phyloP scores from a whole-genome alignment of 345 rosid genomes.

The Rhodomyrtus tomentosa region DNA sequence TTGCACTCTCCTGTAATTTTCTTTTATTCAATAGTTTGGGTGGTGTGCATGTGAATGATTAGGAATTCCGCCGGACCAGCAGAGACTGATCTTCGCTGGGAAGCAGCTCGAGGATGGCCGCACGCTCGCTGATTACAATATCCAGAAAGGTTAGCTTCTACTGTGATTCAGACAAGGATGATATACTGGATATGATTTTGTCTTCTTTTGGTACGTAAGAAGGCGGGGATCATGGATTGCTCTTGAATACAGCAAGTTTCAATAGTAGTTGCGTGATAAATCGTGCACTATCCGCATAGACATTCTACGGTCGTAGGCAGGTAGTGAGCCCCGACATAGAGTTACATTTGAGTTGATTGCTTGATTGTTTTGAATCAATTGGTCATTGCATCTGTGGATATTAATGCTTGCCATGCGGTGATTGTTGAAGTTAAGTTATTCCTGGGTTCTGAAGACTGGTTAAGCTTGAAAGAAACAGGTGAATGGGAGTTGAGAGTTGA shows the following conservation, averaged over 20 bases:
- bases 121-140: not conserved
- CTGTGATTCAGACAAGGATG: not conserved
- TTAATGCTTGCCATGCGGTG: not conserved
- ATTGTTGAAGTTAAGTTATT: not conserved
- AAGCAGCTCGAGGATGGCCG: not conserved
- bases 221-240: not conserved
- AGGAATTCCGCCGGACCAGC: not conserved
- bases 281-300: not conserved
- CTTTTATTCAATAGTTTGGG: not conserved
- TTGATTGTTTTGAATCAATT: not conserved
- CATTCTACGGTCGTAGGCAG: not conserved
- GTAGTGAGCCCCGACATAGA: not conserved
- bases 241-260: not conserved
- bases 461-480: not conserved
- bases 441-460: not conserved
- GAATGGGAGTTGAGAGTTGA: not conserved
- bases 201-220: not conserved
- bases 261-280: not conserved
- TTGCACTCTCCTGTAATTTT: not conserved
- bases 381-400: not conserved
- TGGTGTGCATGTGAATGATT: not conserved
- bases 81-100: not conserved
- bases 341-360: not conserved
- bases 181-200: not conserved
- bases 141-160: not conserved